Conservation (phyloP, 176 grass and related monocot species). For the Bolboschoenus planiculmis region DNA sequence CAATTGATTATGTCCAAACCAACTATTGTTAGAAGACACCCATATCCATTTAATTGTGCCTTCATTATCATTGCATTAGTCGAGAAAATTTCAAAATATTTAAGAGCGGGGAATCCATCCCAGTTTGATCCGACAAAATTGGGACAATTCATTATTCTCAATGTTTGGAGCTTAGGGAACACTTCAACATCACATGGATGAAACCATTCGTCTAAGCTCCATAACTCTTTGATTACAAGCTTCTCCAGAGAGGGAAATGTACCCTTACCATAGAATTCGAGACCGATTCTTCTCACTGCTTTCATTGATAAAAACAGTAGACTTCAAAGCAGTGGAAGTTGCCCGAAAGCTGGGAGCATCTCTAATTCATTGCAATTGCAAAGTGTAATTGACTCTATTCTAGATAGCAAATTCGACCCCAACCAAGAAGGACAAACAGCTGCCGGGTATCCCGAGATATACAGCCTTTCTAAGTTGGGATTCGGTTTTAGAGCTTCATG, state of each 20-base stretch:
- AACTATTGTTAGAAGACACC: background rate
- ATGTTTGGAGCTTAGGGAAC: background rate
- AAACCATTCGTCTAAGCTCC: background rate
- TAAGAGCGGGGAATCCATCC: background rate
- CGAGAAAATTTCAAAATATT: no score
- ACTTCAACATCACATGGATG: background rate
- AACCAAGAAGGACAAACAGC: background rate
- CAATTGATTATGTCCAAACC: background rate
- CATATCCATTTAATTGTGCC: background rate
- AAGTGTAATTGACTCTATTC: background rate
- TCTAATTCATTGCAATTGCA: background rate
- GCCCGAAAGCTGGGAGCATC: background rate
- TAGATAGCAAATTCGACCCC: background rate
- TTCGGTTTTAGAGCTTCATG: background rate
- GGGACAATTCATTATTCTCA: background rate
- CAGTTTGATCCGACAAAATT: background rate
- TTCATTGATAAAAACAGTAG: background rate
- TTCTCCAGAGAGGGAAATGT: background rate
- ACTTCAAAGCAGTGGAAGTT: background rate
- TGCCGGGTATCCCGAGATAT: background rate
- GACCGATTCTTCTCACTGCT: background rate
- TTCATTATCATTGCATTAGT: no score
- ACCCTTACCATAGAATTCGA: background rate
- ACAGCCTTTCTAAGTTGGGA: background rate
- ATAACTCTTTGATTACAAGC: background rate